phyloP scores from a whole-genome alignment of 768 basidiomycete genomes.

The Rhodocollybia butyracea region DNA sequence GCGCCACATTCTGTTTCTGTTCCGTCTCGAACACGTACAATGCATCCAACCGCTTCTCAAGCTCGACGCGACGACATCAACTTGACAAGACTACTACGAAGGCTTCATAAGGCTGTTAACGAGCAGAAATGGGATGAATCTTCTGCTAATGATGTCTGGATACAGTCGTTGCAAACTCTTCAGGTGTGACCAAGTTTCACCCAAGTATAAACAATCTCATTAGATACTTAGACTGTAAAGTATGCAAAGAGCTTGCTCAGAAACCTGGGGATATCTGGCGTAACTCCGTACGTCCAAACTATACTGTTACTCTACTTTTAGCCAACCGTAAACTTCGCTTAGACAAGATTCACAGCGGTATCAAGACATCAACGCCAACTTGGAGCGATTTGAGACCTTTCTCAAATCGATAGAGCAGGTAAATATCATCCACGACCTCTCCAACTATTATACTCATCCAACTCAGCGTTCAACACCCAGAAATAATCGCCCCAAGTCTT shows the following conservation, averaged over 20 bases:
- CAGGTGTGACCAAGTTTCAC: slow-evolving; percentile 40
- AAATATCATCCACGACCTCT: slow-evolving; percentile 21
- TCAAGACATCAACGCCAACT: slow-evolving; percentile 42
- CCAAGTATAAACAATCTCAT: slow-evolving; percentile 14
- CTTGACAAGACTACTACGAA: slow-evolving; percentile 53
- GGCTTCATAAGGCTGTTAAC: slow-evolving; percentile 55
- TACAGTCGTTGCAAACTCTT: slow-evolving; percentile 50
- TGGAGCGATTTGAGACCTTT: slow-evolving; percentile 54
- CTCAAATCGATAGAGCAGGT: slow-evolving; percentile 53
- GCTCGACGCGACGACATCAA: slow-evolving; percentile 63
- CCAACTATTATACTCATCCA: background rate
- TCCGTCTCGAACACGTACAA: too few relatives aligned
- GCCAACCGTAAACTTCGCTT: background rate
- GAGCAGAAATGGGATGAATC: slow-evolving; percentile 34
- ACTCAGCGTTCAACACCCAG: slow-evolving; percentile 40
- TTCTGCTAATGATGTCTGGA: slow-evolving; percentile 37
- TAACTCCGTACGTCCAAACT: slow-evolving; percentile 34
- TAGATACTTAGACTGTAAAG: slow-evolving; percentile 41
- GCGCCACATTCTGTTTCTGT: too few relatives aligned
- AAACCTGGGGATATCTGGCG: slow-evolving; percentile 51
- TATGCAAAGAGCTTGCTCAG: slow-evolving; percentile 55
- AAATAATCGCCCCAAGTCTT: slow-evolving; percentile 36
- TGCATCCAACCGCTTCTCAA: too few relatives aligned
- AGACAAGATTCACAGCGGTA: slow-evolving; percentile 44
- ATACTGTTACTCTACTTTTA: background rate